These are phyloP conservation scores for Eutrema japonicum DNA, from an alignment of 345 rosid genomes.

Conservation along the genomic window DNA sequence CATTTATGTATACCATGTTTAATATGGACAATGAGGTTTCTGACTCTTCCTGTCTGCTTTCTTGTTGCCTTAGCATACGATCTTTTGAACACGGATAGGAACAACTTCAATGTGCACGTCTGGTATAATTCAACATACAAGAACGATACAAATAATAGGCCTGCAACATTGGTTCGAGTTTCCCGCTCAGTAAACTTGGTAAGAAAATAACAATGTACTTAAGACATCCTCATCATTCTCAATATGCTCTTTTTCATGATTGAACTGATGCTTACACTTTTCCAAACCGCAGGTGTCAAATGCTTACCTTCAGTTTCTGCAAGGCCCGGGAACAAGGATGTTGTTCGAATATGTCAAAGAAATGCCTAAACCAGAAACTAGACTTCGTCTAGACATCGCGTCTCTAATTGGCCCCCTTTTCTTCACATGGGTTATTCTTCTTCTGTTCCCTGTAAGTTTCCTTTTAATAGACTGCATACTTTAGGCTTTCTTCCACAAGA, in stretches of 20 bases:
- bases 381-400: conserved; percentile 61
- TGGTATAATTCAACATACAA: conserved; percentile 82
- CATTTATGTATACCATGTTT: conserved; percentile 7
- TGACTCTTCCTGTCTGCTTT: conserved; percentile 29
- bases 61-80: conserved; percentile 74
- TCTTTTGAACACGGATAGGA: conserved; percentile 66
- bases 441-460: conserved; percentile 87
- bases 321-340: conserved; percentile 61
- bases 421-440: conserved; percentile 59
- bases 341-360: conserved; percentile 74
- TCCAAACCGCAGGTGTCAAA: conserved; percentile 64
- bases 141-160: conserved; percentile 29
- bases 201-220: conserved; percentile 29
- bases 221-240: conserved; percentile 14
- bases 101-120: conserved; percentile 66
- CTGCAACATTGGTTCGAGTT: conserved; percentile 55
- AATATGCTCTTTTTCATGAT: conserved; percentile 28
- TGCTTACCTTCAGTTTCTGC: conserved; percentile 71
- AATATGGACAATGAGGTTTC: conserved; percentile 10
- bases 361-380: conserved; percentile 67
- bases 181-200: conserved; percentile 89
- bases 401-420: conserved; percentile 87
- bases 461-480: neutral
- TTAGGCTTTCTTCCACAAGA: conserved; percentile 4
- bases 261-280: conserved; percentile 53